Conservation (phyloP, 768 basidiomycete genomes). For the Termitomyces sp. region DNA sequence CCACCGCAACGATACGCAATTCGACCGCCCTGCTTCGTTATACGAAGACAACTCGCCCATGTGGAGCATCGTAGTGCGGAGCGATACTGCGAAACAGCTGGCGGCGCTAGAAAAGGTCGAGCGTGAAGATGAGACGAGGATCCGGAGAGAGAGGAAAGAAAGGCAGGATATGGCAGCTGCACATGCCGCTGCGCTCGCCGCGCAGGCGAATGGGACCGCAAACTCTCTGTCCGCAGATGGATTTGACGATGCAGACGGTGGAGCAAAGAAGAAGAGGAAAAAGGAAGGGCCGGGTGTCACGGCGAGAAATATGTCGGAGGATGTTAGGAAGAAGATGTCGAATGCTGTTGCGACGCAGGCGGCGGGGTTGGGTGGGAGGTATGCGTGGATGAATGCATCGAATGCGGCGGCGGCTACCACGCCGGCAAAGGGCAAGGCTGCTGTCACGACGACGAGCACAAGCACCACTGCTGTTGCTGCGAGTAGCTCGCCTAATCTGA, state of each 20-base stretch:
- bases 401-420: constrained; percentile 37
- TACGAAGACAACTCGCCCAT: constrained; percentile 70
- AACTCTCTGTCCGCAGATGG: constrained; percentile 19
- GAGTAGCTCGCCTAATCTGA: constrained; percentile 10
- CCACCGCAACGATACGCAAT: constrained; percentile 69
- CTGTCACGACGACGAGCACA: constrained; percentile 6
- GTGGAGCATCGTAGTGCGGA: constrained; percentile 78
- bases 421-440: constrained; percentile 25
- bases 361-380: constrained; percentile 78
- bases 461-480: constrained; percentile 15
- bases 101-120: constrained; percentile 71
- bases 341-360: constrained; percentile 87
- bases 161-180: constrained; percentile 68
- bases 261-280: constrained; percentile 75
- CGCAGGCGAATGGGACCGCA: constrained; percentile 42
- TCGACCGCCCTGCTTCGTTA: constrained; percentile 57
- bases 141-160: constrained; percentile 75
- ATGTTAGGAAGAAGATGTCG: constrained; percentile 87
- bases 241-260: constrained; percentile 43
- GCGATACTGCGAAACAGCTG: constrained; percentile 76
- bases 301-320: constrained; percentile 87
- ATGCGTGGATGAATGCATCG: constrained; percentile 83
- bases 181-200: constrained; percentile 58
- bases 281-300: constrained; percentile 82
- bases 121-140: constrained; percentile 75